Conservation (phyloP, 306 rosid species). For the Castanea mollissima region DNA sequence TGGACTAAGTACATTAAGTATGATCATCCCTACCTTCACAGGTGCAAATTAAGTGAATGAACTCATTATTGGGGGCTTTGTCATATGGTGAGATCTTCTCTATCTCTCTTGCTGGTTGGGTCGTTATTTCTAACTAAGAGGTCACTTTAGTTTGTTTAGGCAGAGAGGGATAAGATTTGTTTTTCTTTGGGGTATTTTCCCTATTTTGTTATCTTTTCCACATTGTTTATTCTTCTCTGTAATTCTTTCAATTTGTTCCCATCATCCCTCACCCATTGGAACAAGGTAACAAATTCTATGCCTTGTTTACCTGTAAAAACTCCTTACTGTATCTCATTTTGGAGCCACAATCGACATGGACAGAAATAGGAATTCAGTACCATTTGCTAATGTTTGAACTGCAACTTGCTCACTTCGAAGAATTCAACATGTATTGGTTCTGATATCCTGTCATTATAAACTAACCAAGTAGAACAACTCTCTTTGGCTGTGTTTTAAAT, state of each 20-base stretch:
- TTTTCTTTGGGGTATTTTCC: slow-evolving; percentile 12
- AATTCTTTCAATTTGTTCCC: slow-evolving; percentile 64
- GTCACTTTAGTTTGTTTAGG: slow-evolving; percentile 31
- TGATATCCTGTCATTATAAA: background rate
- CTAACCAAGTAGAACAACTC: background rate
- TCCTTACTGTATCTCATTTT: slow-evolving; percentile 35
- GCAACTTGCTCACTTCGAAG: slow-evolving; percentile 14
- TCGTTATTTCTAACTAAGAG: slow-evolving; percentile 24
- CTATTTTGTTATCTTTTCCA: slow-evolving; percentile 25
- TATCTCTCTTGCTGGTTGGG: slow-evolving; percentile 20
- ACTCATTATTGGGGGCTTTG: slow-evolving; percentile 9
- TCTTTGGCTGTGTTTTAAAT: background rate
- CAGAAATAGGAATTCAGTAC: slow-evolving; percentile 33
- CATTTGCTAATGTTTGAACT: slow-evolving; percentile 39
- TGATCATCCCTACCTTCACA: slow-evolving; percentile 68
- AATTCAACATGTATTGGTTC: slow-evolving; percentile 5
- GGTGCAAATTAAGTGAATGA: slow-evolving; percentile 60
- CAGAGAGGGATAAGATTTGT: slow-evolving; percentile 26
- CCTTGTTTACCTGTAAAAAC: slow-evolving; percentile 52
- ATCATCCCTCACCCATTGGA: slow-evolving; percentile 42
- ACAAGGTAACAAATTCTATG: slow-evolving; percentile 40
- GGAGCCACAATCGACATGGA: slow-evolving; percentile 23
- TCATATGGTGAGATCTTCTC: slow-evolving; percentile 8
- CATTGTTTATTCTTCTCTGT: slow-evolving; percentile 50
- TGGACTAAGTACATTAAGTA: slow-evolving; percentile 84